Evolutionary conservation across 2,329 filamentous ascomycete species (phyloP).

Genomic region (Colletotrichum sojae): DNA sequence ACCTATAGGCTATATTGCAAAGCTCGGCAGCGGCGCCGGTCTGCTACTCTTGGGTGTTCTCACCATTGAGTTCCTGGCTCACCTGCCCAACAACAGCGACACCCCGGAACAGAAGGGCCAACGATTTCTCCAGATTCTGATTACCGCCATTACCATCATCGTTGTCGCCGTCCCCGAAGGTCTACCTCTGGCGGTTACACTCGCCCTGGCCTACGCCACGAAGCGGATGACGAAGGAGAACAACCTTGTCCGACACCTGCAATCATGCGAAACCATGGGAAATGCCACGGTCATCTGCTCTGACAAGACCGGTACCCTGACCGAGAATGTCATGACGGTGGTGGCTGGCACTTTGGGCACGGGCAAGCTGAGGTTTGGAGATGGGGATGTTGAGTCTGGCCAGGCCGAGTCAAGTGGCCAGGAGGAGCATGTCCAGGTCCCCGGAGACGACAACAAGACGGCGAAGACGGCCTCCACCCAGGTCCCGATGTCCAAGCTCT

Average conservation of each 20-base stretch:
- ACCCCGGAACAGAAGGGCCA: constrained; percentile 61
- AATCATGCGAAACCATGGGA: constrained; percentile 75
- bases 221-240: constrained; percentile 75
- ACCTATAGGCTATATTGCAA: constrained; percentile 43
- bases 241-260: constrained; percentile 71
- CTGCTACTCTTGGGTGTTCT: constrained; percentile 42
- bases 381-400: constrained; percentile 45
- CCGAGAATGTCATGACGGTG: constrained; percentile 74
- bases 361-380: constrained; percentile 53
- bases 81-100: constrained; percentile 56
- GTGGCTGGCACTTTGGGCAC: constrained; percentile 68
- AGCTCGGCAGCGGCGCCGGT: constrained; percentile 43
- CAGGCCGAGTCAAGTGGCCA: constrained; percentile 25
- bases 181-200: constrained; percentile 71
- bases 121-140: constrained; percentile 63
- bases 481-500: constrained; percentile 34
- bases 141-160: constrained; percentile 64
- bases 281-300: constrained; percentile 76
- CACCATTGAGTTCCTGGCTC: constrained; percentile 43
- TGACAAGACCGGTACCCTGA: constrained; percentile 77
- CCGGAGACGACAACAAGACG: constrained; percentile 12
- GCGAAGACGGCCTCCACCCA: neutral
- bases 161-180: constrained; percentile 74
- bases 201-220: constrained; percentile 74
- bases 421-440: constrained; percentile 18